These are phyloP conservation scores for Penicillium sp. DNA, from an alignment of 2,329 filamentous ascomycete genomes.

Conservation along the genomic window DNA sequence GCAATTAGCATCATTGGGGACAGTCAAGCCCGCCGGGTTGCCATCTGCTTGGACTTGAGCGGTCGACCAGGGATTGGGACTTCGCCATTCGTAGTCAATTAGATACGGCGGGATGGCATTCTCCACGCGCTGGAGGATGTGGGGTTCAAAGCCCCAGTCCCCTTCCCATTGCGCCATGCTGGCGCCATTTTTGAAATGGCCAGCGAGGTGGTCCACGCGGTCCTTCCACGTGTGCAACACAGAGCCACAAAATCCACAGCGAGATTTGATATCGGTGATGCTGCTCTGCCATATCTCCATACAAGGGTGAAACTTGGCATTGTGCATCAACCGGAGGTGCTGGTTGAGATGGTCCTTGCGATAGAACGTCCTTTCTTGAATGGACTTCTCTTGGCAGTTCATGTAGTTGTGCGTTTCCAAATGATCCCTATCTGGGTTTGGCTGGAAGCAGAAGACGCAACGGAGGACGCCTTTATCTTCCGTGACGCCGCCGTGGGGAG, in stretches of 20 bases:
- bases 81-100: slow-evolving; percentile 34
- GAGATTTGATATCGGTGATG: slow-evolving; percentile 52
- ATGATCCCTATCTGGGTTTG: slow-evolving; percentile 55
- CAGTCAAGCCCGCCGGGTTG: slow-evolving; percentile 18
- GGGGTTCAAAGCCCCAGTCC: slow-evolving; percentile 42
- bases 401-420: slow-evolving; percentile 59
- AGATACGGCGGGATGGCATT: slow-evolving; percentile 39
- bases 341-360: slow-evolving; percentile 62
- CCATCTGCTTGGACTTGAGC: slow-evolving; percentile 17
- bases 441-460: slow-evolving; percentile 59
- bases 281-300: slow-evolving; percentile 61
- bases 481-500: slow-evolving; percentile 55
- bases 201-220: slow-evolving; percentile 41
- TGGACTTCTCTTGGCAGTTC: slow-evolving; percentile 59
- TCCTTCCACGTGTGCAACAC: slow-evolving; percentile 46
- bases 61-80: slow-evolving; percentile 34
- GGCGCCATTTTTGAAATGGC: slow-evolving; percentile 40
- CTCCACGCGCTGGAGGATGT: slow-evolving; percentile 36
- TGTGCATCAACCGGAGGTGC: slow-evolving; percentile 60
- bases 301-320: slow-evolving; percentile 52
- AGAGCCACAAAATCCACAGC: slow-evolving; percentile 46
- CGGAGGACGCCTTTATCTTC: slow-evolving; percentile 50
- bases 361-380: slow-evolving; percentile 60
- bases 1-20: slow-evolving; percentile 41
- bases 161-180: slow-evolving; percentile 43